Evolutionary conservation across 805 yeast genomes (phyloP), one percentile per base, ranked within the genome.

Genomic region (Nakazawaea siamensis): DNA sequence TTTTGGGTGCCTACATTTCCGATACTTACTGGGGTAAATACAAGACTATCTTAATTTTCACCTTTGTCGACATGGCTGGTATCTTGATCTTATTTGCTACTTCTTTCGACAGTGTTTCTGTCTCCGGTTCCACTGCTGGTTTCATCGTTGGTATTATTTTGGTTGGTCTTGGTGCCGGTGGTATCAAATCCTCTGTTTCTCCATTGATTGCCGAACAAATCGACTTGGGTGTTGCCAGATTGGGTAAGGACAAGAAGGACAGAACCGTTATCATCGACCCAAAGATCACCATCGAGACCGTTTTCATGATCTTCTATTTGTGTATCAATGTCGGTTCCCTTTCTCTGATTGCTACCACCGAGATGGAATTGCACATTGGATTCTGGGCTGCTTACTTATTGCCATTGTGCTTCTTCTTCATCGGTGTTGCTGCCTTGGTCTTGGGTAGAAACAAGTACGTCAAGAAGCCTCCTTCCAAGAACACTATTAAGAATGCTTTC

Each of bases 121-220:
- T 55, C 18, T 56, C 56, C 29, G 60, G 62, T 16, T 70, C 75
- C 19, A 73, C 83, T 20, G 86, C 77, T 43, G 88, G 90, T 27
- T 73, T 75, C 39, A 51, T 71, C 33, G 62, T 64, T 29, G 67
- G 74, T 21, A 68, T 76, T 57, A 57, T 75, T 39, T 55, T 75
- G 35, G 72, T 83, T 47, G 90, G 90, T 45, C 46, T 80, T 26
- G 90, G 86, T 27, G 78, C 92, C 21, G 92, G 92, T 50, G 80
- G 86, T 46, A 83, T 83, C 52, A 83, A 83, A 54, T 67, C 87
- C 27, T 81, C 82, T 48, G 75, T 82, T 20, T 73, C 86, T 4
- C 80, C 82, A 14, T 64, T 83, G 52, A 75, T 83, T 52, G 88
- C 86, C 31, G 83, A 43, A 34, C 37, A 34, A 27, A 34, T 34